Evolutionary conservation across 1,139 yeast species (phyloP).

Genomic region (Pneumocystis carinii): DNA sequence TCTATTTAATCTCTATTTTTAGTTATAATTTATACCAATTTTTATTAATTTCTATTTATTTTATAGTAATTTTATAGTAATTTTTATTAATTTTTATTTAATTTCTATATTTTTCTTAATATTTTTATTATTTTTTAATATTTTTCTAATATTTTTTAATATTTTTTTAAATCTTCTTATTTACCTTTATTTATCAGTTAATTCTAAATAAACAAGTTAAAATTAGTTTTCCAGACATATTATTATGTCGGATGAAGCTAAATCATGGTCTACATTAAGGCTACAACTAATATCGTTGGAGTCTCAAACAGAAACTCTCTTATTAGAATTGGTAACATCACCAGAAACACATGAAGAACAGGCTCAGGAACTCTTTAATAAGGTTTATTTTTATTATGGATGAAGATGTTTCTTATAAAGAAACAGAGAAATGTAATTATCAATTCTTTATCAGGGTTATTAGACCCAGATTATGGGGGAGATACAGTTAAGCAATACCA

Average conservation of each 20-base stretch:
- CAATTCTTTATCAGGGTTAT: constrained; percentile 28
- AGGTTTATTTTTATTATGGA: background rate
- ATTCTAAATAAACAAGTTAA: too few species aligned
- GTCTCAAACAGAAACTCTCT: constrained; percentile 36
- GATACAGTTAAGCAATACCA: constrained; percentile 70
- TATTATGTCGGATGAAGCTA: constrained; percentile 15
- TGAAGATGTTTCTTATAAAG: background rate
- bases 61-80: too few species aligned
- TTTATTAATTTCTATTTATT: too few species aligned
- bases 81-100: too few species aligned
- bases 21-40: too few species aligned
- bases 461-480: constrained; percentile 45
- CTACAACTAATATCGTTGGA: constrained; percentile 43
- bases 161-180: too few species aligned
- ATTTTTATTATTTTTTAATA: too few species aligned
- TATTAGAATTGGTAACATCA: constrained; percentile 39
- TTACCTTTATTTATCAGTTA: background rate
- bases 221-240: background rate
- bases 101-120: too few species aligned
- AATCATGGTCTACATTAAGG: constrained; percentile 35
- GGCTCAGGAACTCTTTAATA: background rate
- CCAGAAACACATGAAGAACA: constrained; percentile 25
- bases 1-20: too few species aligned
- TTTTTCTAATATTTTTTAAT: too few species aligned
- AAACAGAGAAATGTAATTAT: constrained; percentile 30